Base-by-base conservation (phyloP, 768 basidiomycete species). In the Tricholoma hemisulphureum region DNA sequence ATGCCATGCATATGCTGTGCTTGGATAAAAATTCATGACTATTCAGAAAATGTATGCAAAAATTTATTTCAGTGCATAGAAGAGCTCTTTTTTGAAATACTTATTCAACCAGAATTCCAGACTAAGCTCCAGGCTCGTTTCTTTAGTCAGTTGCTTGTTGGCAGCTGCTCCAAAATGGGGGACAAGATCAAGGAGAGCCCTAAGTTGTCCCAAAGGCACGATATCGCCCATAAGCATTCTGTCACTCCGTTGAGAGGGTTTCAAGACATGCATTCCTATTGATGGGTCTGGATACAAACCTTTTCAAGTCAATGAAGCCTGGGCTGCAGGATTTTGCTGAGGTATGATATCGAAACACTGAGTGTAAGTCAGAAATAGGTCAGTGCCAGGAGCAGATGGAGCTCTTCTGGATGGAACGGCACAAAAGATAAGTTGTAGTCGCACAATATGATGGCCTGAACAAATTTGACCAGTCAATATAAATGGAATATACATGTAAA, bases 331-430 rank as follows among this genome's bases (percentile, higher is more conserved):
- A 31, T 51, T 57, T 37, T 3, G 18, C 35, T 57, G 56, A 43
- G 56, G 51, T 32, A 56, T 13, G 46, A 57, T 57, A 37, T 60
- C 21, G 13, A 55, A 55, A 20, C 29, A 14, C 18, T 31, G 41
- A 43, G 39, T 35, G 13, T 57, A 52, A 1, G 24, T 29, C 4
- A 51, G 49, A 43, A 41, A 62, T 31, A 34, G 24, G 20, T 35
- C 57, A 34, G 34, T 35, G 6, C 50, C 29, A 31, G 48, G 21
- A 28, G 26, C 35, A 26, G 18, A 26, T 18, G 37, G 37, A 23
- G 54, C 41, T 13, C 16, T 41, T 26, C 39, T 45, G 10, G 54
- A 31, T 20, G 29, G 35, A 26, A 55, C 54, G 20, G 41, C 41
- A 31, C 26, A 14, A 45, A 55, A 55, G 9, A 55, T 55, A 14